Conservation (phyloP, 345 rosid genomes). For the Salix arbutifolia region DNA sequence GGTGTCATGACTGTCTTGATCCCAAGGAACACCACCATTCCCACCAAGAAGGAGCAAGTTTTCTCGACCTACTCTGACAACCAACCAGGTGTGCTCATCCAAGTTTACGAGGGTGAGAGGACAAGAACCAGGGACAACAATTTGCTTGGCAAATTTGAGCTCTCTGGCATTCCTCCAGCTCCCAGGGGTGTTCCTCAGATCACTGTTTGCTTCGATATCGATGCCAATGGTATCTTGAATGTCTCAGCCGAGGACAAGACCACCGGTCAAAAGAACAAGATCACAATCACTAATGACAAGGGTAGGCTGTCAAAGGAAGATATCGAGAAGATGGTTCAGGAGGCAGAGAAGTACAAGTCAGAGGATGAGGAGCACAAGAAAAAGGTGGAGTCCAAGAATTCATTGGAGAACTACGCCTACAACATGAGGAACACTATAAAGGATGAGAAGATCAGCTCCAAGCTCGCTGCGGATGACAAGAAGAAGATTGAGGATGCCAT, state of each 20-base stretch:
- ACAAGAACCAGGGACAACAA: conserved; percentile 24
- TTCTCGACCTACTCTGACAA: conserved; percentile 29
- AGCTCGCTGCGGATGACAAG: conserved; percentile 16
- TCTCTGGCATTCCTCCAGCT: conserved; percentile 34
- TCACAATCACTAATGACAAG: conserved; percentile 18
- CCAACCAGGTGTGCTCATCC: conserved; percentile 25
- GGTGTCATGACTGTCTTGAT: conserved; percentile 34
- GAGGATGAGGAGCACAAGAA: conserved; percentile 19
- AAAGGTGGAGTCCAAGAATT: conserved; percentile 9
- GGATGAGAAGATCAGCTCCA: conserved; percentile 12
- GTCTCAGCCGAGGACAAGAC: conserved; percentile 28
- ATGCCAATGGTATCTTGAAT: conserved; percentile 25
- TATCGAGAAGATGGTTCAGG: conserved; percentile 18
- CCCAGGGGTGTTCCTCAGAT: conserved; percentile 31
- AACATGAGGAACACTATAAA: conserved; percentile 13
- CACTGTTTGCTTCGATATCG: conserved; percentile 29
- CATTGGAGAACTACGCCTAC: conserved; percentile 16
- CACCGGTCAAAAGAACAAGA: conserved; percentile 20
- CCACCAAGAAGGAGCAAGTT: conserved; percentile 30
- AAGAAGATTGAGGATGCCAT: conserved; percentile 21
- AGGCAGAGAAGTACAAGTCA: conserved; percentile 23
- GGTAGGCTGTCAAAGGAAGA: conserved; percentile 17
- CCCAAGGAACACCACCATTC: conserved; percentile 34
- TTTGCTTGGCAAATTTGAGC: conserved; percentile 28
- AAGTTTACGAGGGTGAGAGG: conserved; percentile 39